A percentile compares a stretch with the other conserved stretches of the same genome.
phyloP scores from a whole-genome alignment of 2,329 filamentous ascomycete genomes.

The Sporothrix inflata region DNA sequence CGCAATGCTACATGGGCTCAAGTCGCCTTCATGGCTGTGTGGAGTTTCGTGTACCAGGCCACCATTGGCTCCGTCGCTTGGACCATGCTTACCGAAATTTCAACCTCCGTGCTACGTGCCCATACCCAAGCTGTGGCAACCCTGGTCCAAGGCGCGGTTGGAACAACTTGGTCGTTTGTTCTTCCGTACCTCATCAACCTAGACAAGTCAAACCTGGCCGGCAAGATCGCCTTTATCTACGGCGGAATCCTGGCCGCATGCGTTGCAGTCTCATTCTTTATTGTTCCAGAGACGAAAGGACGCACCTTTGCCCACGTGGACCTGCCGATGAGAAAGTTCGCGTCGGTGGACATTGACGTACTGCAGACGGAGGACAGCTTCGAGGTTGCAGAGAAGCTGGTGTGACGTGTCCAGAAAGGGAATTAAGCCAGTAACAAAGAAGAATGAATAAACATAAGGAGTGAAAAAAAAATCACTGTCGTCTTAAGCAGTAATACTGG shows the following conservation, averaged over 20 bases:
- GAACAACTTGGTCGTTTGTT: neutral
- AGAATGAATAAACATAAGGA: too few species aligned
- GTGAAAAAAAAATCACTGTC: too few species aligned
- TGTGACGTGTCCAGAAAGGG: too few species aligned
- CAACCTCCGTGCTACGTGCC: neutral
- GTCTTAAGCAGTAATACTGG: too few species aligned
- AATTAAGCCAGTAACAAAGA: too few species aligned
- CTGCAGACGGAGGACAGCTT: too few species aligned
- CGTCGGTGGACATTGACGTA: neutral
- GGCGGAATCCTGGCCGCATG: neutral
- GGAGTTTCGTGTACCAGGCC: conserved; percentile 13
- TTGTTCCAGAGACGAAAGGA: conserved; percentile 8
- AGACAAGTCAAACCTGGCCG: neutral
- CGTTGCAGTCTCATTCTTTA: neutral
- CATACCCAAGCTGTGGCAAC: conserved; percentile 7
- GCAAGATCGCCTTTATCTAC: conserved; percentile 4
- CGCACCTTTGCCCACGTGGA: conserved; percentile 6
- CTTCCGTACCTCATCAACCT: conserved; percentile 3
- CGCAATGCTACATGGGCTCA: neutral
- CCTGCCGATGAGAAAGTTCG: neutral
- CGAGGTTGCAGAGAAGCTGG: too few species aligned
- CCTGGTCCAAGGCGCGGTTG: neutral
- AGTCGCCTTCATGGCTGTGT: conserved; percentile 6
- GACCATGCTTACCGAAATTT: conserved; percentile 2
- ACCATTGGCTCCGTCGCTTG: conserved; percentile 6